Evolutionary conservation across 2,329 filamentous ascomycete genomes (phyloP), one percentile per base, ranked within the genome.

Genomic region (Raffaelea albimanens): DNA sequence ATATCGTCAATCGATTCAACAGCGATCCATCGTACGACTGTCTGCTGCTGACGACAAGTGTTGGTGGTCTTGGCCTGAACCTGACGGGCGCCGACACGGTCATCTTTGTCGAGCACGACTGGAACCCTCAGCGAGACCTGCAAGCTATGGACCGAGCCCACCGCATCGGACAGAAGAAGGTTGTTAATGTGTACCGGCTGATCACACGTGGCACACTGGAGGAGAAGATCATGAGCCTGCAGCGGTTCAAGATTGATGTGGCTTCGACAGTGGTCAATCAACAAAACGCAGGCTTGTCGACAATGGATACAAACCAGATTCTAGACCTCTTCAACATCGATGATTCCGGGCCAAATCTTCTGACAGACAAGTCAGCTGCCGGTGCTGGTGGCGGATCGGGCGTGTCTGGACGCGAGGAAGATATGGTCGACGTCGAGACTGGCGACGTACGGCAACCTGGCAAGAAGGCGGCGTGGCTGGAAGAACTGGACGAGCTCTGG

Each of bases 231-330:
- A 71, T 98, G 59, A 95, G 86, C 61, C 82, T 98, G 48, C 93
- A 98, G 79, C 85, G 93, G 45, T 98, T 98, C 82, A 98, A 98
- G 74, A 95, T 98, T 59, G 93, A 98, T 64, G 90, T 98, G 19
- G 94, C 93, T 39, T 94, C 86, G 45, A 98, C 94, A 0, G 93
- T 98, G 5, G 94, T 98, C 55, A 98, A 98, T 64, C 93, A 98
- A 67, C 93, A 98, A 68, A 98, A 98, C 58, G 91, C 93, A 1
- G 93, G 93, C 1, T 70, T 98, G 2, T 84, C 73, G 44, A 94
- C 89, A 14, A 98, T 98, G 93, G 91, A 97, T 65, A 98, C 94
- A 36, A 93, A 97, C 60, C 90, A 98, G 66, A 95, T 98, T 51
- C 78, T 98, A 3, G 93, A 98, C 60, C 78, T 98, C 42, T 98